Evolutionary conservation across 2,329 filamentous ascomycete genomes (phyloP).

Genomic region (Stagonosporopsis rhizophila): DNA sequence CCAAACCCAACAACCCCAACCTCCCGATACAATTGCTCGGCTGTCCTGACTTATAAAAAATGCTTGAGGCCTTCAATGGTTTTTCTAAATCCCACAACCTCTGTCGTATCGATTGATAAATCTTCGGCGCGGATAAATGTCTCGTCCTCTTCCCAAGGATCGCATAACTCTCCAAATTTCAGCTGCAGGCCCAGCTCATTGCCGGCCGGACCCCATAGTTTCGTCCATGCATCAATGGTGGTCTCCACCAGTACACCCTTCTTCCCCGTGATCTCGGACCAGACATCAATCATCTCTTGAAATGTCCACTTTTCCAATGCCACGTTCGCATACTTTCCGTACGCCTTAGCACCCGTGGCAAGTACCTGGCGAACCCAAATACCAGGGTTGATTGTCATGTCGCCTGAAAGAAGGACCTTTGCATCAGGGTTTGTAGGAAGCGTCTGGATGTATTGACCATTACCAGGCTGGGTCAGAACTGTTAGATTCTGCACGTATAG

Average conservation of each 20-base stretch:
- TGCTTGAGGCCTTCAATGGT: constrained; percentile 23
- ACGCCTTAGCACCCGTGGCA: constrained; percentile 24
- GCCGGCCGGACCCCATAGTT: constrained; percentile 31
- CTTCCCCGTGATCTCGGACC: constrained; percentile 40
- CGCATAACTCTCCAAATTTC: constrained; percentile 37
- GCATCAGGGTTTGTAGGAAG: constrained; percentile 35
- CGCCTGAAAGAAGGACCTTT: constrained; percentile 34
- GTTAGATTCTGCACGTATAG: neutral
- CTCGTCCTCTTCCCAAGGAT: constrained; percentile 35
- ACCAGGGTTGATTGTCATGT: constrained; percentile 37
- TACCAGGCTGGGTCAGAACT: constrained; percentile 16
- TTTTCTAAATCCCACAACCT: constrained; percentile 34
- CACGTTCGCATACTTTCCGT: constrained; percentile 37
- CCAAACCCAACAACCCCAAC: neutral
- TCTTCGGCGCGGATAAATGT: constrained; percentile 33
- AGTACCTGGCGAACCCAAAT: constrained; percentile 41
- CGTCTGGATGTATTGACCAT: constrained; percentile 33
- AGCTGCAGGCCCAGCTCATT: constrained; percentile 36
- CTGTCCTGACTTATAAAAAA: neutral
- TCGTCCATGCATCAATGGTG: constrained; percentile 24
- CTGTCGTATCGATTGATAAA: constrained; percentile 31
- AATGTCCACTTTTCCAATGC: constrained; percentile 36
- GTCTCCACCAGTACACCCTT: constrained; percentile 33
- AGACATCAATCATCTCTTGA: constrained; percentile 33
- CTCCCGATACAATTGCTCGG: neutral